phyloP scores from a whole-genome alignment of 2,329 filamentous ascomycete species.

The Sclerotinia spermophila region DNA sequence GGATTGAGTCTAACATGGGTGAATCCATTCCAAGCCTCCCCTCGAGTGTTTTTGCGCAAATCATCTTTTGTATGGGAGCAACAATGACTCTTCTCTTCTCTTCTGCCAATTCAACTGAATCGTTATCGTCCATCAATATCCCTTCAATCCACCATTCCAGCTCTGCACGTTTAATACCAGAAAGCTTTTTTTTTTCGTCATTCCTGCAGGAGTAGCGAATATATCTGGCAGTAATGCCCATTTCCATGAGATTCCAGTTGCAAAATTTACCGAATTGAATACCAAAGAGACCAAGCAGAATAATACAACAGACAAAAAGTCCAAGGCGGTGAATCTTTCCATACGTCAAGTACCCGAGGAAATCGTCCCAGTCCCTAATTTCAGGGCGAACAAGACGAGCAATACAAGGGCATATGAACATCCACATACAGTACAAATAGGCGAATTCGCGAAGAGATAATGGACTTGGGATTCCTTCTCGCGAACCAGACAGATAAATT shows the following conservation, averaged over 20 bases:
- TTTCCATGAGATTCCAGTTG: rapidly evolving
- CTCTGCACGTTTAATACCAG: not conserved
- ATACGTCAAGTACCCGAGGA: not conserved
- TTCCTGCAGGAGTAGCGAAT: not conserved
- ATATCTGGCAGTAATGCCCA: rapidly evolving
- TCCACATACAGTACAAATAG: rapidly evolving
- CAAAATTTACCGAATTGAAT: rapidly evolving
- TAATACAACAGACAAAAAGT: not conserved
- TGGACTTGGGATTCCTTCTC: not conserved
- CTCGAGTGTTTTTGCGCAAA: not conserved
- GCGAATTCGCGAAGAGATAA: rapidly evolving
- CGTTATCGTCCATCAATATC: not conserved
- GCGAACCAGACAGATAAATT: not conserved
- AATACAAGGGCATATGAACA: rapidly evolving
- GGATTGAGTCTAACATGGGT: too few relatives aligned
- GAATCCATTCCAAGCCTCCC: not conserved
- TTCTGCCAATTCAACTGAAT: not conserved
- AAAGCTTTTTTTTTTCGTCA: not conserved
- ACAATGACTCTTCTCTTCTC: not conserved
- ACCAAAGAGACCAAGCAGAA: rapidly evolving
- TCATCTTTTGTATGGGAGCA: not conserved
- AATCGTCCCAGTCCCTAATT: not conserved
- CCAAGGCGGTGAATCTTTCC: not conserved
- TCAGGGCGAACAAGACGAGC: not conserved
- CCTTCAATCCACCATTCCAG: not conserved